Conservation (phyloP, 768 basidiomycete species). For the Lactarius sanguifluus region DNA sequence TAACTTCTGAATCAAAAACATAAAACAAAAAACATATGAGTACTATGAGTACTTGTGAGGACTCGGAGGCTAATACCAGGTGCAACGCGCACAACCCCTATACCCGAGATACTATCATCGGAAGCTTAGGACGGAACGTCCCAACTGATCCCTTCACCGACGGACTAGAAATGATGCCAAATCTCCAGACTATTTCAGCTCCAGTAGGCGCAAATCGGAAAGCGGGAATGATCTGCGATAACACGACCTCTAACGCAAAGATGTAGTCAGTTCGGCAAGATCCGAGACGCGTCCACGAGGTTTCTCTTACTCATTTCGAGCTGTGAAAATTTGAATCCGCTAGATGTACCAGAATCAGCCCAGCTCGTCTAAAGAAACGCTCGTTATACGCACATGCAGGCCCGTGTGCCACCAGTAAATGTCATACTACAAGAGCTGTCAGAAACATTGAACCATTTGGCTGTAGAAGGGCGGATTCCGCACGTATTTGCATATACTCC, state of each 20-base stretch:
- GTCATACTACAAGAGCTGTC: slow-evolving; percentile 7
- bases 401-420: slow-evolving; percentile 5
- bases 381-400: slow-evolving; percentile 11
- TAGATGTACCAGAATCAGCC: background rate
- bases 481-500: slow-evolving; percentile 39
- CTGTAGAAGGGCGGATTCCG: background rate
- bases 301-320: slow-evolving; percentile 11
- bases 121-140: background rate
- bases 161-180: background rate
- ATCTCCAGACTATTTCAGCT: background rate
- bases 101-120: background rate
- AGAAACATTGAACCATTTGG: background rate
- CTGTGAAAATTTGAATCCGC: slow-evolving; percentile 20
- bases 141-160: background rate
- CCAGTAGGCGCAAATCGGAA: background rate
- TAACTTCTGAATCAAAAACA: too few species aligned
- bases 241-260: background rate
- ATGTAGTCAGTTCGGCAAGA: background rate
- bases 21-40: too few species aligned
- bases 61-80: too few species aligned
- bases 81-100: background rate
- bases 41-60: too few species aligned
- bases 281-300: background rate
- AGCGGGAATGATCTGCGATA: background rate
- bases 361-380: background rate